Evolutionary conservation across 2,329 filamentous ascomycete genomes (phyloP), one percentile per base, ranked within the genome.

Genomic region (Parasarocladium wereldwijsianum): DNA sequence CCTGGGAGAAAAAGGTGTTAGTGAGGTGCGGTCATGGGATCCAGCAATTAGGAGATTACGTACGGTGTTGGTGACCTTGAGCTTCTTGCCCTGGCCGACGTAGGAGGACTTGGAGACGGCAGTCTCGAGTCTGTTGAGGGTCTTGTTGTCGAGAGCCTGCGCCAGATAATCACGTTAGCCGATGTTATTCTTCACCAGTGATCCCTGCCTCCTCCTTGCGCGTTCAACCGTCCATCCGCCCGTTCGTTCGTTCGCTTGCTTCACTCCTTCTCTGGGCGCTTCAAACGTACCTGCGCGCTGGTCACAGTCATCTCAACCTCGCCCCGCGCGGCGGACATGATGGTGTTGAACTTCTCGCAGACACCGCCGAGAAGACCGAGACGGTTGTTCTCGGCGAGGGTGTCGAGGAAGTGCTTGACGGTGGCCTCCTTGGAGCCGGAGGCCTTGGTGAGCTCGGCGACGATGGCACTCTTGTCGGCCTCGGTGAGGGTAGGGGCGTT

Each of bases 321-420:
- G 41, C 90, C 90, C 43, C 75, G 77, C 44, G 84, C 67, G 41
- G 90, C 90, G 48, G 83, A 74, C 68, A 96, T 93, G 49, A 98
- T 64, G 52, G 76, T 68, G 42, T 53, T 66, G 50, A 94, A 98
- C 72, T 96, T 94, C 52, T 80, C 72, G 53, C 74, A 76, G 40
- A 96, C 78, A 45, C 77, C 76, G 57, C 77, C 68, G 38, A 98
- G 70, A 39, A 90, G 65, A 40, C 76, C 75, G 43, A 98, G 68
- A 44, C 90, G 75, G 75, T 98, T 98, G 76, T 98, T 93, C 65
- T 90, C 83, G 43, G 90, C 87, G 35, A 98, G 72, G 34, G 87
- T 81, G 34, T 65, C 53, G 45, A 98, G 72, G 67, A 98, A 86
- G 72, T 94, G 92, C 76, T 90, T 85, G 58, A 96, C 64, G 39